Evolutionary conservation across 2,329 filamentous ascomycete genomes (phyloP).

Genomic region (Colletotrichum phormii): DNA sequence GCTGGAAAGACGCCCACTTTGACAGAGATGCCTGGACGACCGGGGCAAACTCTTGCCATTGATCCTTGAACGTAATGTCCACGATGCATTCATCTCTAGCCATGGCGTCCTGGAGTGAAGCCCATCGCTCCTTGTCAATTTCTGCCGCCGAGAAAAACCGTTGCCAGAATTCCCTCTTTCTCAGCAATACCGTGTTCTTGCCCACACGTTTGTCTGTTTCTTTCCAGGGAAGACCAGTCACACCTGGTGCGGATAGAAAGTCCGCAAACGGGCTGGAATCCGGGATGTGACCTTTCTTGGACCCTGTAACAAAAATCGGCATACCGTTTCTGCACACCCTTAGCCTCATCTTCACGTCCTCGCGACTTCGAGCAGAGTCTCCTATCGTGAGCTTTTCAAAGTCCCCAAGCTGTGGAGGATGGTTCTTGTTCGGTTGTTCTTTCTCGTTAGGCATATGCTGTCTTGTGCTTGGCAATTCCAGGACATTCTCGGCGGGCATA

Average conservation of each 20-base stretch:
- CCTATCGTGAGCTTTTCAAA: not conserved
- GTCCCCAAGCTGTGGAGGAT: not conserved
- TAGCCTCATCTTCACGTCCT: slow-evolving; percentile 5
- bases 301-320: slow-evolving; percentile 18
- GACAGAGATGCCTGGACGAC: not conserved
- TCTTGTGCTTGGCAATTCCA: not conserved
- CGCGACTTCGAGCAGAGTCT: not conserved
- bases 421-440: not conserved
- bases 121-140: slow-evolving; percentile 25
- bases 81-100: slow-evolving; percentile 29
- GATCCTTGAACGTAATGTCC: slow-evolving; percentile 25
- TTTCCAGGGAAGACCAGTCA: slow-evolving; percentile 20
- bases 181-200: not conserved
- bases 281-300: slow-evolving; percentile 8
- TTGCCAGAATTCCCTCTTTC: slow-evolving; percentile 29
- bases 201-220: slow-evolving; percentile 7
- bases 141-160: not conserved
- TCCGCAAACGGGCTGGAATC: slow-evolving; percentile 3
- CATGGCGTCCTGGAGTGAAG: slow-evolving; percentile 27
- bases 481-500: slow-evolving; percentile 25
- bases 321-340: slow-evolving; percentile 27
- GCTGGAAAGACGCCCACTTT: not conserved
- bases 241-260: slow-evolving; percentile 19
- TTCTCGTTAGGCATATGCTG: not conserved
- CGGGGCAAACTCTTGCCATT: slow-evolving; percentile 12